Evolutionary conservation across 495 filamentous ascomycete species (phyloP).

Genomic region (Durotheca rogersii): DNA sequence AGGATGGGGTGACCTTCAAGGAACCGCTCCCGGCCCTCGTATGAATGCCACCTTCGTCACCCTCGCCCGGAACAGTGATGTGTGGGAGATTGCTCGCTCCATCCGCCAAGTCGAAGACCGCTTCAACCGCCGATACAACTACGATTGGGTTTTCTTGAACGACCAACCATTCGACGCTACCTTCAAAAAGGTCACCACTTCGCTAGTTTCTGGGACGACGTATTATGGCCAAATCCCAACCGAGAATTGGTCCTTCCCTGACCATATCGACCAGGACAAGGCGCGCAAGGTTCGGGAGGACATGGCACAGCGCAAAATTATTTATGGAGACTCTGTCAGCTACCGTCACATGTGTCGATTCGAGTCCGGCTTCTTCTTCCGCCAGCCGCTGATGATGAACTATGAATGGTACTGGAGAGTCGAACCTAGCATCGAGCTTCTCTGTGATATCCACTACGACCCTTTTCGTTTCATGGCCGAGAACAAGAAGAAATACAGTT

Average conservation of each 20-base stretch:
- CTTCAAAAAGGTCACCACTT: constrained; percentile 88
- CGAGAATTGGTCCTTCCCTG: constrained; percentile 89
- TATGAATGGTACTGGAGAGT: constrained; percentile 95
- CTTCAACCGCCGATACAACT: constrained; percentile 94
- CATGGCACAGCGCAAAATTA: constrained; percentile 81
- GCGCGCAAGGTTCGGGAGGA: constrained; percentile 77
- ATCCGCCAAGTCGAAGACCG: constrained; percentile 96
- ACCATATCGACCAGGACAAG: constrained; percentile 83
- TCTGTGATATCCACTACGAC: constrained; percentile 81
- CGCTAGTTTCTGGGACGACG: constrained; percentile 85
- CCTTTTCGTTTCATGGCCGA: constrained; percentile 86
- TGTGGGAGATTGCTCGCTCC: constrained; percentile 94
- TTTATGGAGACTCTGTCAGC: constrained; percentile 90
- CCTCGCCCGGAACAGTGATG: constrained; percentile 84
- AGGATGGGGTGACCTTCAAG: constrained; percentile 52
- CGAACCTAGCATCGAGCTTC: constrained; percentile 84
- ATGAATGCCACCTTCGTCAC: constrained; percentile 98
- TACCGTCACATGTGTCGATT: constrained; percentile 96
- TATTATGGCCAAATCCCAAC: constrained; percentile 81
- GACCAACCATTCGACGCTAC: constrained; percentile 87
- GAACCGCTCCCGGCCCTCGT: constrained; percentile 59
- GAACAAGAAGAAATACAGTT: constrained; percentile 87
- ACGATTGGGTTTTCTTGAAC: constrained; percentile 99
- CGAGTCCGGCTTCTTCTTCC: constrained; percentile 93
- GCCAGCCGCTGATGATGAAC: constrained; percentile 74